Conservation (phyloP, 169 alveolate species). For the Cryptosporidium andersoni region DNA sequence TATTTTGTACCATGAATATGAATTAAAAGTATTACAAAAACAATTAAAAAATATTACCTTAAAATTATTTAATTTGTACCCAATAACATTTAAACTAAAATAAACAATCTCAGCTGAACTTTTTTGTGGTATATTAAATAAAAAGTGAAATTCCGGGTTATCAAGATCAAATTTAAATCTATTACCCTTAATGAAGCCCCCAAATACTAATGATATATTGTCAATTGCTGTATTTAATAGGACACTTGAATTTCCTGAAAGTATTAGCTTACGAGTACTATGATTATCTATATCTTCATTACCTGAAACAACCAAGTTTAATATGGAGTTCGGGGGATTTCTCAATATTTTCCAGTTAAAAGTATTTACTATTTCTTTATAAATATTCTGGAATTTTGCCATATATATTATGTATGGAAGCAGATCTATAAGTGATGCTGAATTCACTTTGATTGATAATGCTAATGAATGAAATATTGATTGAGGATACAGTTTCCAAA, state of each 20-base stretch:
- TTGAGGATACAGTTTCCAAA: conserved; percentile 42
- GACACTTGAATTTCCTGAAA: conserved; percentile 11
- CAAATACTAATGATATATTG: conserved; percentile 8
- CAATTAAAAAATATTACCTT: too few relatives aligned
- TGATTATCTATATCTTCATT: too few relatives aligned
- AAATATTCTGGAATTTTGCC: background rate
- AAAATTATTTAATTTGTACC: too few relatives aligned
- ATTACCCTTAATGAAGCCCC: background rate
- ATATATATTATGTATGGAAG: background rate
- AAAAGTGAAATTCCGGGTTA: background rate
- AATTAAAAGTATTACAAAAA: too few relatives aligned
- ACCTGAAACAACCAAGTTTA: too few relatives aligned
- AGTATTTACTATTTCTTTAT: background rate
- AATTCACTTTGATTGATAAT: background rate
- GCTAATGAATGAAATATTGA: conserved; percentile 12
- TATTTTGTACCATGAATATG: too few relatives aligned
- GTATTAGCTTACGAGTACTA: too few relatives aligned
- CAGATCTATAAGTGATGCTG: background rate
- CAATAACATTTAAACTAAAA: background rate
- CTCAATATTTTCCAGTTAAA: background rate
- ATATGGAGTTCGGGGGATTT: too few relatives aligned
- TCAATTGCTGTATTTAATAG: conserved; percentile 19
- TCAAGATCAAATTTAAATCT: conserved; percentile 7
- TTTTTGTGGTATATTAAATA: background rate
- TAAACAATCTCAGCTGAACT: background rate